phyloP scores from a whole-genome alignment of 805 yeast genomes.

The Saturnispora mendoncae region DNA sequence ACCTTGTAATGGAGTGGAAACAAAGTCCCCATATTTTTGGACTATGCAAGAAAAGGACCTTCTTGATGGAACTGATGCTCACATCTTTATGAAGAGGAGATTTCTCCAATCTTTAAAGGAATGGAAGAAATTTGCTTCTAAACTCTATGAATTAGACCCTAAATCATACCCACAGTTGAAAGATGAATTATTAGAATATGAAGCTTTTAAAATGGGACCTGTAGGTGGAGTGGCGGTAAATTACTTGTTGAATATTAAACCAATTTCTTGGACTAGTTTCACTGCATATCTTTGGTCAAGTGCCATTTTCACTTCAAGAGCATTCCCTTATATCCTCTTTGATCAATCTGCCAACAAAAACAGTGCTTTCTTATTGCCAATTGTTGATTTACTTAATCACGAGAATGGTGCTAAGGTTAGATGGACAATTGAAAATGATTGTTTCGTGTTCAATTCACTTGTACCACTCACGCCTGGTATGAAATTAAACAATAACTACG shows the following conservation, averaged over 20 bases:
- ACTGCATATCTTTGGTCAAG: conserved; percentile 69
- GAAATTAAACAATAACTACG: conserved; percentile 79
- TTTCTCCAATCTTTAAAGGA: conserved; percentile 43
- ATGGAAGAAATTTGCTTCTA: conserved; percentile 37
- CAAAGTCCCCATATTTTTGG: conserved; percentile 67
- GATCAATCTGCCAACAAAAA: conserved; percentile 25
- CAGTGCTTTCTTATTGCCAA: conserved; percentile 65
- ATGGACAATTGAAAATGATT: conserved; percentile 38
- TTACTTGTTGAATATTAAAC: conserved; percentile 13
- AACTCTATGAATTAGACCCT: conserved; percentile 14
- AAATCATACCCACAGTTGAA: conserved; percentile 12
- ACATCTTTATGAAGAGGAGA: conserved; percentile 42
- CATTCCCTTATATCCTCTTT: conserved; percentile 70
- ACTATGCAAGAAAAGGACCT: conserved; percentile 38
- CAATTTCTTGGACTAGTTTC: conserved; percentile 51
- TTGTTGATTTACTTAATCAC: conserved; percentile 73
- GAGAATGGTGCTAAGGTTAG: conserved; percentile 47
- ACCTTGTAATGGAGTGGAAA: conserved; percentile 33
- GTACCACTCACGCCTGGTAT: conserved; percentile 30
- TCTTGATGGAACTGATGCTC: conserved; percentile 63
- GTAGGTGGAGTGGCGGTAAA: conserved; percentile 15
- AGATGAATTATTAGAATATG: conserved; percentile 22
- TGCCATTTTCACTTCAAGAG: conserved; percentile 62
- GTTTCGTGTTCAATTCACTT: conserved; percentile 32
- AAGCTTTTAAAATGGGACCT: conserved; percentile 16